Evolutionary conservation across 2,329 filamentous ascomycete species (phyloP).

Genomic region (Colletotrichum sp.): DNA sequence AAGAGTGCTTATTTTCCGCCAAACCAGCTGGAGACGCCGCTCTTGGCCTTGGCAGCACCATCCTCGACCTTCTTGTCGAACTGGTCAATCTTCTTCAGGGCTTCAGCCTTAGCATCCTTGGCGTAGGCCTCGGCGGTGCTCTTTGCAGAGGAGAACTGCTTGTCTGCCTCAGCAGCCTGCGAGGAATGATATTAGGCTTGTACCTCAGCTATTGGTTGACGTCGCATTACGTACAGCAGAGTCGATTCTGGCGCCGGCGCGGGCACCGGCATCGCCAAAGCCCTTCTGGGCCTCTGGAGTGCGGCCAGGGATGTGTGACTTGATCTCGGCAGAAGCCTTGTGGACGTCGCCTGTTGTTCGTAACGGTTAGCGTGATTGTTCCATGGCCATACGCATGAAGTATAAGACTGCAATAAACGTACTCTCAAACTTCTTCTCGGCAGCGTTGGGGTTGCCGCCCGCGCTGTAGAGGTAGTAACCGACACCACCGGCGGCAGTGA

Average conservation of each 20-base stretch:
- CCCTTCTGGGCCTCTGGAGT: constrained; percentile 69
- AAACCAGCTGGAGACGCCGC: constrained; percentile 85
- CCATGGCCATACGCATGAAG: neutral
- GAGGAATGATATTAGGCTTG: constrained; percentile 23
- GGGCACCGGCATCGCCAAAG: constrained; percentile 50
- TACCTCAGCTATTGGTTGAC: neutral
- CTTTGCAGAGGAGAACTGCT: constrained; percentile 66
- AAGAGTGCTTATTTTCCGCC: constrained; percentile 57
- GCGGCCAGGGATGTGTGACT: constrained; percentile 67
- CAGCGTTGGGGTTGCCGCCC: constrained; percentile 80
- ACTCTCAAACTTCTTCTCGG: constrained; percentile 90
- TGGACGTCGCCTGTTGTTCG: constrained; percentile 73
- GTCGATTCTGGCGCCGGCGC: constrained; percentile 71
- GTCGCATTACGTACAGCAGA: constrained; percentile 61
- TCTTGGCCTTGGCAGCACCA: constrained; percentile 81
- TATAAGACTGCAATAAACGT: constrained; percentile 31
- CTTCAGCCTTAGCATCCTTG: constrained; percentile 67
- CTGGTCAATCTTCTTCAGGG: constrained; percentile 77
- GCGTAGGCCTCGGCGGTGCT: constrained; percentile 63
- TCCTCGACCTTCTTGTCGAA: constrained; percentile 84
- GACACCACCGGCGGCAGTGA: constrained; percentile 68
- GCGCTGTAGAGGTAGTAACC: constrained; percentile 93
- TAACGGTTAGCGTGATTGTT: neutral
- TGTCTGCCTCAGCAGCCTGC: constrained; percentile 67
- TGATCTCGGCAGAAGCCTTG: constrained; percentile 69